phyloP scores from a whole-genome alignment of 805 yeast species.

The Komagataella kurtzmanii region DNA sequence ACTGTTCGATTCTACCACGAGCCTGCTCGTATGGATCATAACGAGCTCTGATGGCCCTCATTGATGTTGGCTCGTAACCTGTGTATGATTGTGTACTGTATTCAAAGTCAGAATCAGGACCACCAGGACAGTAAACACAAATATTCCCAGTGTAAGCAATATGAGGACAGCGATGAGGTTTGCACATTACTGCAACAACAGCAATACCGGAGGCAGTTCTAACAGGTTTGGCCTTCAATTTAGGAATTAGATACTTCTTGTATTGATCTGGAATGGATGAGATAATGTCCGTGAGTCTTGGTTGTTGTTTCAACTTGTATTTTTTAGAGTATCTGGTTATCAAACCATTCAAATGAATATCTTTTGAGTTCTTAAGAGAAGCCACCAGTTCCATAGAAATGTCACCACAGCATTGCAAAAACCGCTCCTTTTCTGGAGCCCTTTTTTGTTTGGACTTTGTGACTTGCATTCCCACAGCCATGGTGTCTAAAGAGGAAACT shows the following conservation, averaged over 20 bases:
- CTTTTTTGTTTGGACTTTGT: conserved; percentile 44
- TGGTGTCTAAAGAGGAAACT: conserved; percentile 1
- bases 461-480: conserved; percentile 16
- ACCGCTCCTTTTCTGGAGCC: conserved; percentile 88
- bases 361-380: conserved; percentile 59
- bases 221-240: conserved; percentile 95
- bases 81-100: conserved; percentile 97
- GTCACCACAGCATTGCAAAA: conserved; percentile 85
- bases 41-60: conserved; percentile 98
- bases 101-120: conserved; percentile 97
- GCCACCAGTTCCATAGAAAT: conserved; percentile 76
- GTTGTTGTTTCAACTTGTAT: conserved; percentile 84
- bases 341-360: conserved; percentile 81
- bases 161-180: conserved; percentile 98
- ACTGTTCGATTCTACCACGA: conserved; percentile 91
- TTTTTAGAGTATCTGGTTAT: conserved; percentile 78
- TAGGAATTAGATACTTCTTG: conserved; percentile 81
- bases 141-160: conserved; percentile 98
- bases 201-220: conserved; percentile 98
- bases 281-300: conserved; percentile 88
- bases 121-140: conserved; percentile 98
- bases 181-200: conserved; percentile 98
- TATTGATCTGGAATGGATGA: conserved; percentile 93
- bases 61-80: conserved; percentile 96
- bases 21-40: conserved; percentile 99